A percentile compares a stretch with the other conserved stretches of the same genome.
Evolutionary conservation across 805 yeast species (phyloP).

Genomic region (Suhomyces pyralidae): DNA sequence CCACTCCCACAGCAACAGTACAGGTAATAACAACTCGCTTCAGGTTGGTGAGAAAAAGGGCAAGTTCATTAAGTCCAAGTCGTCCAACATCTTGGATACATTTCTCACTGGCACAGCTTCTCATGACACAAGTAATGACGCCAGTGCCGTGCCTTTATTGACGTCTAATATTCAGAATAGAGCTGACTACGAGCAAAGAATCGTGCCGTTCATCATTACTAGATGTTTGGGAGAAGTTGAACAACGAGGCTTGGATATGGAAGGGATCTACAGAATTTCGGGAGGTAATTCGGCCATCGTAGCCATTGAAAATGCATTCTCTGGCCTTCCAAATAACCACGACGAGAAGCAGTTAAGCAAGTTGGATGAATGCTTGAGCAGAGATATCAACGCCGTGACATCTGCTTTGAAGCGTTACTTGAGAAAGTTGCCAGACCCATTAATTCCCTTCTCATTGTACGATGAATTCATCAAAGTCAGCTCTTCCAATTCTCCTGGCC

Average conservation of each 20-base stretch:
- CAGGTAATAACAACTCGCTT: neutral
- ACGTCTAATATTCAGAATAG: constrained; percentile 61
- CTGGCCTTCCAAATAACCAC: constrained; percentile 23
- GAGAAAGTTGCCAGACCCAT: constrained; percentile 79
- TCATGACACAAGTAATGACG: constrained; percentile 7
- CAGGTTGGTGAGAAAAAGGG: constrained; percentile 12
- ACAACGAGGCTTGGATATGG: constrained; percentile 65
- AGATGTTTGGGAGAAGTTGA: constrained; percentile 78
- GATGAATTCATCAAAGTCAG: constrained; percentile 61
- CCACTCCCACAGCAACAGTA: neutral
- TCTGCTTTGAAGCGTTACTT: constrained; percentile 84
- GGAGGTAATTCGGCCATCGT: constrained; percentile 74
- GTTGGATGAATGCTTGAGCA: constrained; percentile 39
- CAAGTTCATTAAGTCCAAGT: constrained; percentile 40
- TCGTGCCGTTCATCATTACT: constrained; percentile 68
- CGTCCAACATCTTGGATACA: constrained; percentile 45
- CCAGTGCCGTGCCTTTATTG: constrained; percentile 31
- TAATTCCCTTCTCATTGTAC: constrained; percentile 69
- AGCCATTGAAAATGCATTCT: constrained; percentile 41
- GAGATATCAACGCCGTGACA: constrained; percentile 85
- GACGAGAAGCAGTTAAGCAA: constrained; percentile 33
- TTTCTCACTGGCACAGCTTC: constrained; percentile 18
- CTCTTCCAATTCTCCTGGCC: constrained; percentile 23
- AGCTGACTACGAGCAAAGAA: constrained; percentile 55
- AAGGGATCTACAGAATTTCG: constrained; percentile 88